These are phyloP conservation scores for Aspergillus sp. DNA, from an alignment of 2,329 filamentous ascomycete species.

Conservation along the genomic window DNA sequence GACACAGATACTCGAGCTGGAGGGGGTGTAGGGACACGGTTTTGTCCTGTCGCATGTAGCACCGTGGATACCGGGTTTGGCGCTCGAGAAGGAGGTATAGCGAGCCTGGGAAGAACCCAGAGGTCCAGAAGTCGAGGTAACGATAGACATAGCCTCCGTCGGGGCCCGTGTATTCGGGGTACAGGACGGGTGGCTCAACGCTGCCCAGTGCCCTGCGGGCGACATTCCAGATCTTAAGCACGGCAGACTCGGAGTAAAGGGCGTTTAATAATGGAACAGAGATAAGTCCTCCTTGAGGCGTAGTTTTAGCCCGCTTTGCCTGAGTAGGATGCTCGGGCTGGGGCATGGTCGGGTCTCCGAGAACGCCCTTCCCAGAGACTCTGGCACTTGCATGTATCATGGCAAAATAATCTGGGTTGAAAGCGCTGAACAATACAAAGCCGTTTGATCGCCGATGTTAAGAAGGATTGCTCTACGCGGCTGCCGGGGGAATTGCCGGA, in stretches of 20 bases:
- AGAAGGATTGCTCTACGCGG: no score
- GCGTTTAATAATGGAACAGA: background rate
- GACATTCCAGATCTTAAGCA: constrained; percentile 24
- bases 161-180: constrained; percentile 18
- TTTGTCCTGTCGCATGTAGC: constrained; percentile 1
- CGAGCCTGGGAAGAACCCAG: constrained; percentile 50
- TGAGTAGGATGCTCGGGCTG: background rate
- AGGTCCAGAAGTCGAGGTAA: constrained; percentile 48
- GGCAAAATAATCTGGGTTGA: no score
- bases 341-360: no score
- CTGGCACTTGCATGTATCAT: no score
- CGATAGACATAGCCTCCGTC: constrained; percentile 39
- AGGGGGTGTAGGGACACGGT: constrained; percentile 10
- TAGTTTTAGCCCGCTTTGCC: background rate
- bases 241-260: constrained; percentile 19
- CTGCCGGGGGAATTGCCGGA: no score
- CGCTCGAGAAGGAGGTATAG: constrained; percentile 42
- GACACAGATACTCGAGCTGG: constrained; percentile 28
- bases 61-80: constrained; percentile 32
- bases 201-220: constrained; percentile 15
- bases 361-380: no score
- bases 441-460: no score
- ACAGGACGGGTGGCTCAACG: constrained; percentile 10
- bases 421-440: no score
- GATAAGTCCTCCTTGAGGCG: background rate